These are phyloP conservation scores for Scleromitrula shiraiana DNA, from an alignment of 2,329 filamentous ascomycete species.

Conservation along the genomic window DNA sequence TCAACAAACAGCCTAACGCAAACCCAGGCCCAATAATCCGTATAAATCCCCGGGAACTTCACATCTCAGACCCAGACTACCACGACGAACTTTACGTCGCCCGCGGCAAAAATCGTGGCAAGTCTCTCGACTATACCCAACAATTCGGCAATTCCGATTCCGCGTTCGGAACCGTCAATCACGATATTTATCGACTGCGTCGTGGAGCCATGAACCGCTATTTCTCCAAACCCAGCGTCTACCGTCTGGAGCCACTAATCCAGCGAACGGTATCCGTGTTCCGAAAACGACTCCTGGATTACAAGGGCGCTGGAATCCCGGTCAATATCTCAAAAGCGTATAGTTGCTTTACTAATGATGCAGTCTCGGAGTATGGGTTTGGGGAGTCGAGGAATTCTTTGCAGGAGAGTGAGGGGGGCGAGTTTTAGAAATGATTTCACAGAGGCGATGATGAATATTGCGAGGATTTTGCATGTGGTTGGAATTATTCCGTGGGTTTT, in stretches of 20 bases:
- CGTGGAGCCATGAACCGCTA: conserved; percentile 17
- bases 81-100: conserved; percentile 34
- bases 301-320: conserved; percentile 3
- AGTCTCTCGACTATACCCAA: conserved; percentile 10
- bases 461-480: conserved; percentile 4
- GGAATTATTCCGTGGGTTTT: conserved; percentile 2
- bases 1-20: too few species aligned
- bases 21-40: conserved; percentile 30
- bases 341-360: conserved; percentile 16
- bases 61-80: conserved; percentile 32
- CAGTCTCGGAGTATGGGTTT: conserved; percentile 25
- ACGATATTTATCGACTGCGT: conserved; percentile 17
- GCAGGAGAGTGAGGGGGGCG: conserved; percentile 4
- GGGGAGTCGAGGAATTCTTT: conserved; percentile 12
- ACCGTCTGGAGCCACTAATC: conserved; percentile 16
- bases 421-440: conserved; percentile 6
- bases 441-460: background rate
- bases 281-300: conserved; percentile 7
- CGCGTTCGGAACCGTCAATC: conserved; percentile 12
- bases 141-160: conserved; percentile 6
- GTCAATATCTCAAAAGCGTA: conserved; percentile 3
- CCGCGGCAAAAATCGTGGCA: conserved; percentile 10
- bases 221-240: conserved; percentile 17
- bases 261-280: conserved; percentile 12
- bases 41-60: conserved; percentile 34